A percentile compares a stretch with the other conserved stretches of the same genome.
phyloP scores from a whole-genome alignment of 2,329 filamentous ascomycete species.

The Myriosclerotinia scirpicola region DNA sequence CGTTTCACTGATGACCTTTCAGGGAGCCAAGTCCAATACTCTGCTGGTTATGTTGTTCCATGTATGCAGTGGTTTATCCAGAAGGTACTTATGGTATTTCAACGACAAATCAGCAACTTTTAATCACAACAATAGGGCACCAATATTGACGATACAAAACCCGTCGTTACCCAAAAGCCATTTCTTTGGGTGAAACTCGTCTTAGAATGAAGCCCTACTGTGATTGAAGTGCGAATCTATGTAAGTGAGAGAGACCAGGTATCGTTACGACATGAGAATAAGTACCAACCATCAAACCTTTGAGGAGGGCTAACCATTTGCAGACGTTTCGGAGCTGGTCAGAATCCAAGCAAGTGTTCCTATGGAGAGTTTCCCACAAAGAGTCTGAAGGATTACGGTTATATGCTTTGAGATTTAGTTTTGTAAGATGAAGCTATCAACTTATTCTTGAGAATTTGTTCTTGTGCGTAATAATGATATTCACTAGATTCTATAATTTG shows the following conservation, averaged over 20 bases:
- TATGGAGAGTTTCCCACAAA: neutral
- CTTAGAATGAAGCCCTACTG: neutral
- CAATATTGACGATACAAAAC: conserved; percentile 6
- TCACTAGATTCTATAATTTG: neutral
- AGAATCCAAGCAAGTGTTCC: conserved; percentile 7
- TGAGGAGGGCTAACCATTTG: neutral
- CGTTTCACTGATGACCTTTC: neutral
- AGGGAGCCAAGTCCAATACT: neutral
- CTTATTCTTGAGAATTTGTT: neutral
- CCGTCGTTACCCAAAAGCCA: conserved; percentile 1
- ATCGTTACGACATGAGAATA: neutral
- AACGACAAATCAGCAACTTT: neutral
- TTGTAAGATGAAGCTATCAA: neutral
- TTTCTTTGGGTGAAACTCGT: neutral
- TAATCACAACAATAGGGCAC: neutral
- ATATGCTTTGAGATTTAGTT: neutral
- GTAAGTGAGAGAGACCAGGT: neutral
- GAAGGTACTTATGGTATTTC: neutral
- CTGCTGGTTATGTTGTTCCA: neutral
- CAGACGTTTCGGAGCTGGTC: conserved; percentile 7
- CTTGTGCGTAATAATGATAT: neutral
- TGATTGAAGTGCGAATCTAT: neutral
- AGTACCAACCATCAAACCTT: neutral
- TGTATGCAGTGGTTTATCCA: conserved; percentile 1
- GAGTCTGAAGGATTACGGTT: neutral